Percentiles rank a stretch among this genome's conserved stretches.
Conservation (phyloP, 2,329 filamentous ascomycete genomes). For the Emergomyces africanus region DNA sequence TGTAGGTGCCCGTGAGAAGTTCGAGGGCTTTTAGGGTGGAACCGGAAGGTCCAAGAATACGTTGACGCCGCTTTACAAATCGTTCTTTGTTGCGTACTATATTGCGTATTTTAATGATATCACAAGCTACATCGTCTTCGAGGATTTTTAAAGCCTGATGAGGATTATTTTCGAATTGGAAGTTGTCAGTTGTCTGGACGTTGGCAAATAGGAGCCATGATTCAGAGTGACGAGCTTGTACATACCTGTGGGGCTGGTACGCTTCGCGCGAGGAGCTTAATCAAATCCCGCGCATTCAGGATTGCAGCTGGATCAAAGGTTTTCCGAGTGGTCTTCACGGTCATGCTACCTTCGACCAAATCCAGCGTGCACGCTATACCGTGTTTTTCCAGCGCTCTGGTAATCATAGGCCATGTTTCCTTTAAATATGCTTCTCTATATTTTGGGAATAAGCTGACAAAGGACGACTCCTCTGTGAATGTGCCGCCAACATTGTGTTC, state of each 20-base stretch:
- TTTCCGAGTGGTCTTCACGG: conserved; percentile 84
- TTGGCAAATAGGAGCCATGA: conserved; percentile 1
- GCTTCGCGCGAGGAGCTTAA: conserved; percentile 81
- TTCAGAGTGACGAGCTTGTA: not conserved
- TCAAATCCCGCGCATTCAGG: conserved; percentile 83
- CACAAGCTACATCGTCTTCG: conserved; percentile 80
- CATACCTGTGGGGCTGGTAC: conserved; percentile 69
- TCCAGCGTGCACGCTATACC: conserved; percentile 88
- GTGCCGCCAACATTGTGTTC: conserved; percentile 75
- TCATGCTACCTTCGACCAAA: conserved; percentile 92
- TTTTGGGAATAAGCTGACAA: conserved; percentile 74
- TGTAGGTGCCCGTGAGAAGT: conserved; percentile 79
- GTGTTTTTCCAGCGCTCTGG: conserved; percentile 69
- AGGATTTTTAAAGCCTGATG: conserved; percentile 70
- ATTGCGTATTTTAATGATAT: conserved; percentile 90
- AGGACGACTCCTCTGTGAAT: conserved; percentile 87
- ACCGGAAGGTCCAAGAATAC: conserved; percentile 82
- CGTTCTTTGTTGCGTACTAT: conserved; percentile 87
- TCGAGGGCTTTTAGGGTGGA: conserved; percentile 90
- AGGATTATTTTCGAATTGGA: not conserved
- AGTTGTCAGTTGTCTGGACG: not conserved
- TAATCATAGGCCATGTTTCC: conserved; percentile 86
- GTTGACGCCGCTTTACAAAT: conserved; percentile 87
- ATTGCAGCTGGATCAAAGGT: conserved; percentile 88
- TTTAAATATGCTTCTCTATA: conserved; percentile 92